A percentile compares a stretch with the other conserved stretches of the same genome.
These are phyloP conservation scores for Paramecium primaurelia DNA, from an alignment of 73 alveolate species.

Conservation along the genomic window DNA sequence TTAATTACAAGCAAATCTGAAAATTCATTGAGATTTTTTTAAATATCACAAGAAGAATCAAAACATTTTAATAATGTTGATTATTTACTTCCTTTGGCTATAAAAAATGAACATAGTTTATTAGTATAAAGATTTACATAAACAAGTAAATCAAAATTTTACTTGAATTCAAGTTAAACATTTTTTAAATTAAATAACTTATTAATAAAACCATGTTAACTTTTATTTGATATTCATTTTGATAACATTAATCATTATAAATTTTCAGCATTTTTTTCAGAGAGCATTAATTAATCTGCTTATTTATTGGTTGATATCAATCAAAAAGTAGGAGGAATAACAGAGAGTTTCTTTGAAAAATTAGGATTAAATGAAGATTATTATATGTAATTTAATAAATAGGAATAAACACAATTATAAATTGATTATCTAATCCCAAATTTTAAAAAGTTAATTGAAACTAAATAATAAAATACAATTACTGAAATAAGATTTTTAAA, in stretches of 20 bases:
- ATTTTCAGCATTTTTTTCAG: background rate
- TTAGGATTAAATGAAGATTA: background rate
- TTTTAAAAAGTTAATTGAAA: background rate
- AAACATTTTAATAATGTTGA: background rate
- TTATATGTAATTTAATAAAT: background rate
- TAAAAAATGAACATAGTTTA: background rate
- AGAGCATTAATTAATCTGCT: background rate
- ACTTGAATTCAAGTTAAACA: background rate
- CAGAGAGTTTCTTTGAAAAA: background rate
- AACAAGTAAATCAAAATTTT: background rate
- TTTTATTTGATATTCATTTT: background rate
- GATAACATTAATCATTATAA: background rate
- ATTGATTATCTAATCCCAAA: background rate
- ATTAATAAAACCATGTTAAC: background rate
- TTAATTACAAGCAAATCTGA: background rate
- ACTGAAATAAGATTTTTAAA: background rate
- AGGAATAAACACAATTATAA: background rate
- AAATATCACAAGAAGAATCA: background rate
- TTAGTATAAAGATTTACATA: background rate
- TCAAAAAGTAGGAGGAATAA: background rate
- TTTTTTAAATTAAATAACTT: background rate
- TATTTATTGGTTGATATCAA: background rate
- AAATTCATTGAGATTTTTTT: background rate
- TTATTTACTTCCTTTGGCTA: background rate
- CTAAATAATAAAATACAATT: background rate